These are phyloP conservation scores for Solanum ahanhuiri DNA, from an alignment of 257 asterid species.

Conservation along the genomic window DNA sequence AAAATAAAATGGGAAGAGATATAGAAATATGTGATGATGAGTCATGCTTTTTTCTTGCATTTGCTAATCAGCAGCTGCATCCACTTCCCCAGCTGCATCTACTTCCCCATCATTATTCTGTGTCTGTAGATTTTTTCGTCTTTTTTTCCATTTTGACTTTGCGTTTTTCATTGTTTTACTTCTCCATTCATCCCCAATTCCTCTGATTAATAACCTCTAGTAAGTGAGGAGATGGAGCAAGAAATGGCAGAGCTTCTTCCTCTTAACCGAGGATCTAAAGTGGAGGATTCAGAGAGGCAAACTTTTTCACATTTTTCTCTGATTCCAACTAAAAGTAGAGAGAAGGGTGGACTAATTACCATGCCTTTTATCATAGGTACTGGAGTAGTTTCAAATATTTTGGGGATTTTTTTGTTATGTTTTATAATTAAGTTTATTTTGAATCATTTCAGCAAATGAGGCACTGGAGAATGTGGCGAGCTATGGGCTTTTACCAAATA, in stretches of 20 bases:
- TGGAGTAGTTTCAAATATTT: no score
- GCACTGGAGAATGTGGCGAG: conserved; percentile 55
- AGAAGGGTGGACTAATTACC: conserved; percentile 49
- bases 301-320: no score
- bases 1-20: not conserved
- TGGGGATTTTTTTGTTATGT: not conserved
- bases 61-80: not conserved
- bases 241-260: not conserved
- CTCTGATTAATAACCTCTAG: not conserved
- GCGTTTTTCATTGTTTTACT: not conserved
- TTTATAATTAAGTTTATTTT: not conserved
- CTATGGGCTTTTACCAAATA: conserved; percentile 48
- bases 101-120: not conserved
- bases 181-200: not conserved
- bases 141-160: not conserved
- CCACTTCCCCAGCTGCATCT: no score
- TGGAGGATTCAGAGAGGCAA: not conserved
- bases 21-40: not conserved
- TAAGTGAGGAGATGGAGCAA: not conserved
- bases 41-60: not conserved
- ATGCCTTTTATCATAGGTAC: conserved; percentile 69
- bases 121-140: not conserved
- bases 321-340: not conserved
- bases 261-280: not conserved
- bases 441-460: conserved; percentile 38